Percentiles rank a stretch among this genome's conserved stretches.
Evolutionary conservation across 2,329 filamentous ascomycete species (phyloP).

Genomic region (Apiospora sp.): DNA sequence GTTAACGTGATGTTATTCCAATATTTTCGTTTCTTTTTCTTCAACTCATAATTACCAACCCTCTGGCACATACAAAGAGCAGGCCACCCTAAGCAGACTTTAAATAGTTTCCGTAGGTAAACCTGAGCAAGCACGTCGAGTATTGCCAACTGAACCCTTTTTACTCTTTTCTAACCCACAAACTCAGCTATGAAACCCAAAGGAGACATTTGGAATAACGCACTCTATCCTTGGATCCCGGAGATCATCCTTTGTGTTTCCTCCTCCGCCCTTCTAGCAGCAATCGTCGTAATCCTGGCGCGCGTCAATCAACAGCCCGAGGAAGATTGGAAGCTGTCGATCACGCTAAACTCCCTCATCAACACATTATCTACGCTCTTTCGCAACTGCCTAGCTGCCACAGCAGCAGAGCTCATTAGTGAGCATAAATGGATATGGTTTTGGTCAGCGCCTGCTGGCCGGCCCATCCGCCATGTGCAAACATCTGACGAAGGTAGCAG

Average conservation of each 20-base stretch:
- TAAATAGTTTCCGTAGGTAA: too few species aligned
- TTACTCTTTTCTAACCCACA: too few species aligned
- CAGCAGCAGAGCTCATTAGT: conserved; percentile 15
- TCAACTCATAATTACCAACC: too few species aligned
- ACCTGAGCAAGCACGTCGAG: too few species aligned
- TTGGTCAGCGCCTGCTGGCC: not conserved
- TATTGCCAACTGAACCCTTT: too few species aligned
- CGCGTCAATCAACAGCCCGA: not conserved
- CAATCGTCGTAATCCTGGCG: not conserved
- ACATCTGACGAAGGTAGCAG: not conserved
- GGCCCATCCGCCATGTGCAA: not conserved
- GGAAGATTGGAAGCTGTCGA: not conserved
- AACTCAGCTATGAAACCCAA: too few species aligned
- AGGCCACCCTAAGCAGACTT: too few species aligned
- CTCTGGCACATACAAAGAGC: too few species aligned
- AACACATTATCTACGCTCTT: conserved; percentile 5
- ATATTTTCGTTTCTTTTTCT: too few species aligned
- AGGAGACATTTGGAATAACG: not conserved
- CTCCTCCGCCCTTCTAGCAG: not conserved
- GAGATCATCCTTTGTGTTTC: not conserved
- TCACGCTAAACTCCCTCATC: not conserved
- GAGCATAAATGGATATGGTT: conserved; percentile 24
- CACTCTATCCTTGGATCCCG: not conserved
- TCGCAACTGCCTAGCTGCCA: not conserved
- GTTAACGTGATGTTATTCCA: too few species aligned